These are phyloP conservation scores for Aspergillus coremiiformis DNA, from an alignment of 495 filamentous ascomycete species.

Conservation along the genomic window DNA sequence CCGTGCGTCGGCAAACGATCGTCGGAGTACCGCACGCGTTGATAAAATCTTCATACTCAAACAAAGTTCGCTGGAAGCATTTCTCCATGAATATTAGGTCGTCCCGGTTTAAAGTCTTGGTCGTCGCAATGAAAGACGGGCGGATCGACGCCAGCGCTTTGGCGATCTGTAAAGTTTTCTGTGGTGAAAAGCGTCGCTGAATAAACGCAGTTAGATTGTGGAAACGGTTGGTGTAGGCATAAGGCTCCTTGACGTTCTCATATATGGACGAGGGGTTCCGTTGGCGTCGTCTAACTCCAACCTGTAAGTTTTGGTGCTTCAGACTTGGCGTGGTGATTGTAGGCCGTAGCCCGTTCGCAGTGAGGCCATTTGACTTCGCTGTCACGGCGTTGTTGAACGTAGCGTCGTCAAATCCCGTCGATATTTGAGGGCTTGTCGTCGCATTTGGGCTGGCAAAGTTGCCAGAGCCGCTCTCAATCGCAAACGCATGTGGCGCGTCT, in stretches of 20 bases:
- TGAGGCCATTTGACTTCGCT: constrained; percentile 27
- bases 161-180: constrained; percentile 69
- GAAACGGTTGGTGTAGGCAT: constrained; percentile 82
- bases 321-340: constrained; percentile 37
- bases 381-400: constrained; percentile 19
- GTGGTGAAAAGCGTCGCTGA: constrained; percentile 61
- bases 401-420: constrained; percentile 33
- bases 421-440: constrained; percentile 42
- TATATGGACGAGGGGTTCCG: constrained; percentile 82
- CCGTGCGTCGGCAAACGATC: constrained; percentile 83
- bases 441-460: constrained; percentile 56
- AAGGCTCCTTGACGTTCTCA: constrained; percentile 78
- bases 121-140: constrained; percentile 85
- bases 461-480: constrained; percentile 59
- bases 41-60: constrained; percentile 89
- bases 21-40: constrained; percentile 80
- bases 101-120: constrained; percentile 69
- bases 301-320: constrained; percentile 45
- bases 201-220: constrained; percentile 81
- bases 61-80: constrained; percentile 85
- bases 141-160: constrained; percentile 83
- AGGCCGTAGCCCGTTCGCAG: constrained; percentile 31
- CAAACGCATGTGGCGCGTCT: constrained; percentile 58
- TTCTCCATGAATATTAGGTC: constrained; percentile 98
- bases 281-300: constrained; percentile 42